Conservation (phyloP, 2,329 filamentous ascomycete species). For the Penicillium sp. region DNA sequence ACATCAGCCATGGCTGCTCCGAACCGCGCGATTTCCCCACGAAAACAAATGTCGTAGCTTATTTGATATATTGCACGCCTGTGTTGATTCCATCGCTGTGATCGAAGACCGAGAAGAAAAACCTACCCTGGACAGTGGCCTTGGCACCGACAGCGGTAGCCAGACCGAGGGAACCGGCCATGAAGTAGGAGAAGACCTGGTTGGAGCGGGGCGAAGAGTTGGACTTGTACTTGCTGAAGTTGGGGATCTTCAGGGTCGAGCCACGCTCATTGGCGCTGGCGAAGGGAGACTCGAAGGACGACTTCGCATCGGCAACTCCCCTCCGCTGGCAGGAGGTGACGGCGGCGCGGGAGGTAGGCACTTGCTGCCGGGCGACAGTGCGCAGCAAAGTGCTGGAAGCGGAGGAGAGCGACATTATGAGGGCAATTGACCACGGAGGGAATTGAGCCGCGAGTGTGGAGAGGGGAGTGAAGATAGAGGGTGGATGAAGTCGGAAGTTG, state of each 20-base stretch:
- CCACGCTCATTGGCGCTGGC: conserved; percentile 47
- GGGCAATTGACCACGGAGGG: conserved; percentile 31
- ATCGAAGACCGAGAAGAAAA: conserved; percentile 11
- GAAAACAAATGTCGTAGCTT: conserved; percentile 2
- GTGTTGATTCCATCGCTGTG: conserved; percentile 4
- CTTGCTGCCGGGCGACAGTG: conserved; percentile 50
- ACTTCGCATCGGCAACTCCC: conserved; percentile 41
- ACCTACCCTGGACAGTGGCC: conserved; percentile 94
- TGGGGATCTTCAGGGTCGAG: conserved; percentile 73
- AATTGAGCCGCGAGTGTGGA: conserved; percentile 40
- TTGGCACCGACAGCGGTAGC: conserved; percentile 92
- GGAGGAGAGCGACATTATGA: conserved; percentile 58
- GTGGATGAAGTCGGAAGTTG: conserved; percentile 42
- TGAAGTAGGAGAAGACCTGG: conserved; percentile 95
- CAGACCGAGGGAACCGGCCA: conserved; percentile 94
- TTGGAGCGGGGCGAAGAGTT: conserved; percentile 69
- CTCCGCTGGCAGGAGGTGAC: conserved; percentile 46
- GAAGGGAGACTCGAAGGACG: conserved; percentile 59
- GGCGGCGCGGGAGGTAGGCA: conserved; percentile 46
- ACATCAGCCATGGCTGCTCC: conserved; percentile 25
- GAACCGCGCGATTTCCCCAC: conserved; percentile 1
- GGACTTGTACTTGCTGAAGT: conserved; percentile 85
- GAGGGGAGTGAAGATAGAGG: conserved; percentile 30
- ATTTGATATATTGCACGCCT: background rate
- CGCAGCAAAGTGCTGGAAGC: conserved; percentile 71